A percentile compares a stretch with the other conserved stretches of the same genome.
These are phyloP conservation scores for Pterocarpus macrocarpus DNA, from an alignment of 306 rosid genomes.

Conservation along the genomic window DNA sequence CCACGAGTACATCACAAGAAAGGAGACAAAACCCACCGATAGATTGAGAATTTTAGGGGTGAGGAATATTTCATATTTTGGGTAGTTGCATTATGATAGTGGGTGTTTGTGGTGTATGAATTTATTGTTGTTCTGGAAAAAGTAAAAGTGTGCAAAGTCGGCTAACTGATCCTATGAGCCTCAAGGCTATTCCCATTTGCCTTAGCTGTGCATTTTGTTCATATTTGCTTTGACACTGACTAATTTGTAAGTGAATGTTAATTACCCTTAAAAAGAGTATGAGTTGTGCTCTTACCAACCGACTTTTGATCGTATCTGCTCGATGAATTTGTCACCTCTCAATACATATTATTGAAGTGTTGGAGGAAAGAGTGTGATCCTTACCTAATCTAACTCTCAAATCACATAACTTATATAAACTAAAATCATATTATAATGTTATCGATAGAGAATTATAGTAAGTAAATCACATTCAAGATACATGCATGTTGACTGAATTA, in stretches of 20 bases:
- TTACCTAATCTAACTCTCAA: not conserved
- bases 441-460: too few relatives aligned
- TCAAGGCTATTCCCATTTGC: not conserved
- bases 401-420: too few relatives aligned
- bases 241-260: not conserved
- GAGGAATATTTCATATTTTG: slow-evolving; percentile 26
- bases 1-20: slow-evolving; percentile 43
- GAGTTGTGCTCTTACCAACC: too few relatives aligned
- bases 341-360: not conserved
- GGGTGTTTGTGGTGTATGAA: slow-evolving; percentile 40
- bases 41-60: not conserved
- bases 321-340: too few relatives aligned
- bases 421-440: too few relatives aligned
- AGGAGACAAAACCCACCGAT: slow-evolving; percentile 47
- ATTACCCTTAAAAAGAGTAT: too few relatives aligned
- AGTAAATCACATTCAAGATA: too few relatives aligned
- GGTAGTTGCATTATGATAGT: slow-evolving; percentile 28
- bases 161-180: not conserved
- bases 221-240: not conserved
- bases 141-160: not conserved
- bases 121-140: not conserved
- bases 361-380: not conserved
- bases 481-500: too few relatives aligned
- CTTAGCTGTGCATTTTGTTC: not conserved
- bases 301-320: too few relatives aligned